These are phyloP conservation scores for Ophiostoma australiae DNA, from an alignment of 2,329 filamentous ascomycete genomes.

Conservation along the genomic window DNA sequence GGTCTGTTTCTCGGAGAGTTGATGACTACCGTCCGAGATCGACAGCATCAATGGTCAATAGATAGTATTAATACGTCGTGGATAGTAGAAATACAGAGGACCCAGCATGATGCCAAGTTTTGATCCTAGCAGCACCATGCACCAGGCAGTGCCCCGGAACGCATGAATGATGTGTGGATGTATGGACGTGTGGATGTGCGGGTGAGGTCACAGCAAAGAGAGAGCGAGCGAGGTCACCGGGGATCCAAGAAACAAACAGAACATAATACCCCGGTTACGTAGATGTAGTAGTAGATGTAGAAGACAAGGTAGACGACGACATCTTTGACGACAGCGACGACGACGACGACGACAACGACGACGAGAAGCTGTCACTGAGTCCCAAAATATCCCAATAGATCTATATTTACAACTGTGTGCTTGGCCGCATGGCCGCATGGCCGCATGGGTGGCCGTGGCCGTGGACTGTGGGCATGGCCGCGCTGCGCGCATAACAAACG, in stretches of 20 bases:
- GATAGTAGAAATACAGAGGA: neutral
- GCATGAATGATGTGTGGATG: neutral
- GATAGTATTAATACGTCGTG: too few species aligned
- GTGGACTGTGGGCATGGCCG: neutral
- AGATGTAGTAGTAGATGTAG: neutral
- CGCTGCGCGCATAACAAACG: neutral
- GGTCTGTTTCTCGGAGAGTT: neutral
- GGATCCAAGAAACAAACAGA: neutral
- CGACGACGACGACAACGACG: too few species aligned
- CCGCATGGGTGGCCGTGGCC: neutral
- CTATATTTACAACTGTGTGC: neutral
- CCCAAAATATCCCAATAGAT: neutral
- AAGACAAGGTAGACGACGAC: neutral
- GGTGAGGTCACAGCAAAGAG: neutral
- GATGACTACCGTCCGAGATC: neutral
- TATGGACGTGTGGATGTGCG: too few species aligned
- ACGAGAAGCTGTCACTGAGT: neutral
- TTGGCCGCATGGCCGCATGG: neutral
- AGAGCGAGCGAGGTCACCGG: neutral
- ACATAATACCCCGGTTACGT: too few species aligned
- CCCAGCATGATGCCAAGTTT: neutral
- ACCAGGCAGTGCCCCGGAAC: too few species aligned
- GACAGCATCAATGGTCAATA: neutral
- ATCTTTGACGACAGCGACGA: neutral
- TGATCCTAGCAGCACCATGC: neutral